These are phyloP conservation scores for Saturnispora mendoncae DNA, from an alignment of 805 yeast species.

Conservation along the genomic window DNA sequence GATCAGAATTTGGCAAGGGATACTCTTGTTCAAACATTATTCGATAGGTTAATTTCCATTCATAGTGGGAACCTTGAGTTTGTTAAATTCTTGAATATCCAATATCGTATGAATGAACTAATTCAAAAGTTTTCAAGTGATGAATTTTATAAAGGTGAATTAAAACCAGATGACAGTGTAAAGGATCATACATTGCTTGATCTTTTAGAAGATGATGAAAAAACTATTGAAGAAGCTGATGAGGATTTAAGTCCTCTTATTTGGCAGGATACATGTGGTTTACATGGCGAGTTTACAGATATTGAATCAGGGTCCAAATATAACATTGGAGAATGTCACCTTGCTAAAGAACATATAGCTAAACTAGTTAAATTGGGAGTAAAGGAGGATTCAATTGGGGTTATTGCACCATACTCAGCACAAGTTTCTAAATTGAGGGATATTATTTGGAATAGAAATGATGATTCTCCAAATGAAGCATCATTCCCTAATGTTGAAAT, in stretches of 20 bases:
- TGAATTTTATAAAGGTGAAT: conserved; percentile 51
- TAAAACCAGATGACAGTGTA: conserved; percentile 57
- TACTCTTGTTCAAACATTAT: conserved; percentile 55
- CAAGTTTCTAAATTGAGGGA: conserved; percentile 62
- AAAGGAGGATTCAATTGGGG: conserved; percentile 52
- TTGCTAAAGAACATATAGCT: conserved; percentile 51
- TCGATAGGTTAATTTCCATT: conserved; percentile 61
- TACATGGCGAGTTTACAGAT: conserved; percentile 51
- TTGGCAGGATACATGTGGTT: conserved; percentile 93
- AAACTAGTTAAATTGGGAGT: conserved; percentile 47
- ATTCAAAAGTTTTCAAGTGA: conserved; percentile 76
- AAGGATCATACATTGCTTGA: conserved; percentile 44
- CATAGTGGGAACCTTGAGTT: conserved; percentile 34
- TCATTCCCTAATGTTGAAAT: conserved; percentile 50
- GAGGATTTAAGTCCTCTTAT: conserved; percentile 37
- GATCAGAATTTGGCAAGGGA: conserved; percentile 30
- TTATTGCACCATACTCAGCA: conserved; percentile 85
- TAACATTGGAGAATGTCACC: conserved; percentile 66
- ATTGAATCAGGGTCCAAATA: conserved; percentile 41
- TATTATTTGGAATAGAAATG: conserved; percentile 26
- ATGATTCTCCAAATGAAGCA: not conserved
- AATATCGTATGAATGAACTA: conserved; percentile 75
- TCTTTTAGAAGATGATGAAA: conserved; percentile 23
- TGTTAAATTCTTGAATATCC: conserved; percentile 58
- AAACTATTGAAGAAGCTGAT: not conserved